Conservation (phyloP, 129 eudicot species). For the Apium graveolens region DNA sequence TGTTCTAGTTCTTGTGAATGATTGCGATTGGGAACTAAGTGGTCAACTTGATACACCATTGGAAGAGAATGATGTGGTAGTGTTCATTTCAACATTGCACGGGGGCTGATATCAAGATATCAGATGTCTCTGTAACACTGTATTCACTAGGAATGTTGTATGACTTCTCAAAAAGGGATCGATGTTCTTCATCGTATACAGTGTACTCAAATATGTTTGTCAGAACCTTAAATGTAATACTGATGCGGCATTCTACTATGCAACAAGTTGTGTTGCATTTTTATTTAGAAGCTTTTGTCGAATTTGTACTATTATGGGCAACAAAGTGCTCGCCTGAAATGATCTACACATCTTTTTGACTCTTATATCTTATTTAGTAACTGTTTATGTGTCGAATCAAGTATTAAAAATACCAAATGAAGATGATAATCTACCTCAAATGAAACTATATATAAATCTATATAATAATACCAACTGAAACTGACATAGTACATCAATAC, state of each 20-base stretch:
- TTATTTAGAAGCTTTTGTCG: neutral
- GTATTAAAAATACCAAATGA: no score
- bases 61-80: constrained; percentile 82
- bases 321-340: neutral
- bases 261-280: neutral
- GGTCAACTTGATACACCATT: constrained; percentile 87
- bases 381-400: no score
- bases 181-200: neutral
- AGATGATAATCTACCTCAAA: neutral
- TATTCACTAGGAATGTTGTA: neutral
- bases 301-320: neutral
- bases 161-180: neutral
- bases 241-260: neutral
- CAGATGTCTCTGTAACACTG: neutral
- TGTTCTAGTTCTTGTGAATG: constrained; percentile 90
- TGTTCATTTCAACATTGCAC: constrained; percentile 89
- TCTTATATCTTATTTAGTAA: no score
- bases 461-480: no score
- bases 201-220: neutral
- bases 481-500: neutral
- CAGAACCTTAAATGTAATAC: neutral
- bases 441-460: neutral
- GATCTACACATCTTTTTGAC: neutral
- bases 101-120: constrained; percentile 54
- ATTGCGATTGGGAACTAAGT: constrained; percentile 93